Percentiles rank a stretch among this genome's conserved stretches.
Evolutionary conservation across 2,329 filamentous ascomycete genomes (phyloP).

Genomic region (Hirsutella thompsonii): DNA sequence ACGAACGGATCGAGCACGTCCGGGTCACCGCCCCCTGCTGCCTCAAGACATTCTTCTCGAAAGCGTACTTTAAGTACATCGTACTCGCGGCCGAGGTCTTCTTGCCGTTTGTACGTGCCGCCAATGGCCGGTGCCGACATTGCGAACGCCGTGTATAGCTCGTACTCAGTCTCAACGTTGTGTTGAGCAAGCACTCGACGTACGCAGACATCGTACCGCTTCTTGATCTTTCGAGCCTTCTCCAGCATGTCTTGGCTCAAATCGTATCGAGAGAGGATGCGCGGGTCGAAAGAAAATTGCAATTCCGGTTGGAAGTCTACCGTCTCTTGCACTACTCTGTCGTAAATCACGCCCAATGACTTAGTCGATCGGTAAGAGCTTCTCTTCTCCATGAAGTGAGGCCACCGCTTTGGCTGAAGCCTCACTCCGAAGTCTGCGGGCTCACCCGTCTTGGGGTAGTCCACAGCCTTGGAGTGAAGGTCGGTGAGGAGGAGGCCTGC

Average conservation of each 20-base stretch:
- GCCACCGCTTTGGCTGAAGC: constrained; percentile 53
- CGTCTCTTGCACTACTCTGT: constrained; percentile 44
- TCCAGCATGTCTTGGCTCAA: constrained; percentile 41
- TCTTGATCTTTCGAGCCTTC: constrained; percentile 55
- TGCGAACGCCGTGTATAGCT: constrained; percentile 80
- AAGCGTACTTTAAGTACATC: constrained; percentile 55
- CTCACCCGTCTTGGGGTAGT: constrained; percentile 84
- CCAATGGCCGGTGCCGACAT: constrained; percentile 59
- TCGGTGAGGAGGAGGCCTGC: constrained; percentile 59
- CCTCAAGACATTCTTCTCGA: constrained; percentile 50
- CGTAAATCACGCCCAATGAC: constrained; percentile 72
- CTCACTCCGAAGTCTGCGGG: constrained; percentile 53
- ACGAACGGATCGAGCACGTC: constrained; percentile 56
- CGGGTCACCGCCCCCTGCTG: constrained; percentile 46
- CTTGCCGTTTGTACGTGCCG: constrained; percentile 74
- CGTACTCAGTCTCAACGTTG: constrained; percentile 76
- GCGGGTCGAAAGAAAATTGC: constrained; percentile 58
- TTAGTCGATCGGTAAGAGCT: constrained; percentile 54
- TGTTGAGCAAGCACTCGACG: constrained; percentile 74
- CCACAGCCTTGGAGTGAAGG: constrained; percentile 83
- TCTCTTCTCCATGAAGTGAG: constrained; percentile 76
- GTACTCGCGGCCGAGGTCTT: constrained; percentile 63
- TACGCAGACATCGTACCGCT: constrained; percentile 63
- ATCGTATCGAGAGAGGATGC: constrained; percentile 54
- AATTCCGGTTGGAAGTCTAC: constrained; percentile 64